These are phyloP conservation scores for Didymella pinodella DNA, from an alignment of 2,329 filamentous ascomycete genomes.

Conservation along the genomic window DNA sequence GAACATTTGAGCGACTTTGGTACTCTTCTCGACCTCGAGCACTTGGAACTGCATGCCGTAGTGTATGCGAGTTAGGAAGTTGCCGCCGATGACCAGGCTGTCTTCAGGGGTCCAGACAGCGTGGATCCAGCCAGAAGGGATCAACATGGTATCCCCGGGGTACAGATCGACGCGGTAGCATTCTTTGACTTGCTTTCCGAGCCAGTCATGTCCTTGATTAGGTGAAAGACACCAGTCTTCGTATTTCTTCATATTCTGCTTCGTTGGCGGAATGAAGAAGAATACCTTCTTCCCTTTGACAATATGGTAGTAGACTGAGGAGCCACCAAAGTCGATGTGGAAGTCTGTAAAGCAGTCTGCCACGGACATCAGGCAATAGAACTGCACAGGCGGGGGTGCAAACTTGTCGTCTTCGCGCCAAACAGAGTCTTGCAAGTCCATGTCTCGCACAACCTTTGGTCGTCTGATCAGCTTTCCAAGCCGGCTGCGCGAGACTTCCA, in stretches of 20 bases:
- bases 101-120: slow-evolving; percentile 75
- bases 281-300: slow-evolving; percentile 74
- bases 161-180: slow-evolving; percentile 72
- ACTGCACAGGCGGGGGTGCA: slow-evolving; percentile 70
- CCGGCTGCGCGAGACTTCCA: slow-evolving; percentile 71
- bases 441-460: slow-evolving; percentile 70
- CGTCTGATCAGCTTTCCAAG: slow-evolving; percentile 68
- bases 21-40: slow-evolving; percentile 71
- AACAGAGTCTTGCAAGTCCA: slow-evolving; percentile 65
- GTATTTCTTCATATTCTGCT: slow-evolving; percentile 73
- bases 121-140: slow-evolving; percentile 76
- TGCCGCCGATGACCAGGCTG: slow-evolving; percentile 74
- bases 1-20: slow-evolving; percentile 71
- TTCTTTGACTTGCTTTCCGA: slow-evolving; percentile 70
- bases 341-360: slow-evolving; percentile 76
- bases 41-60: slow-evolving; percentile 73
- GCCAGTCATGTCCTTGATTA: slow-evolving; percentile 71
- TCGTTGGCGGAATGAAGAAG: slow-evolving; percentile 74
- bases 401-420: slow-evolving; percentile 64
- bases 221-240: slow-evolving; percentile 75
- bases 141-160: slow-evolving; percentile 74
- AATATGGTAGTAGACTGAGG: slow-evolving; percentile 75
- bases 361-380: slow-evolving; percentile 75
- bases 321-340: slow-evolving; percentile 75
- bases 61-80: slow-evolving; percentile 71